Base-by-base conservation (phyloP, 1,139 yeast genomes). In the Scheffersomyces insectosa region DNA sequence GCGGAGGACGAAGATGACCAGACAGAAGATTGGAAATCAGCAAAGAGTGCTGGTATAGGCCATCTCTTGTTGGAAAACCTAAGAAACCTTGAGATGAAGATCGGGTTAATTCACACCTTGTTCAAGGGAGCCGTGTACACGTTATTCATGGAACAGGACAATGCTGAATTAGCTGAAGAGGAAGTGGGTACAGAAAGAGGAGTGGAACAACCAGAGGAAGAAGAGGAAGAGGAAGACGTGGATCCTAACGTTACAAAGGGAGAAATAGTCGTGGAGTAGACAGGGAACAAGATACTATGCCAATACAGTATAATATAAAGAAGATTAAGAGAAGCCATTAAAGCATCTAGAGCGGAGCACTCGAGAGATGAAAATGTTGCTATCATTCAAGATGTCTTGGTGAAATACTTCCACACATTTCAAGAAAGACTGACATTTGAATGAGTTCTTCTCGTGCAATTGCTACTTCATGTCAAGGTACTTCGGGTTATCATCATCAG, bases 71-170 rank as follows among this genome's bases (percentile, higher is more conserved):
- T 77, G 37, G 77, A 72, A 35, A 78, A 77, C 47, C 58, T 84
- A 52, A 65, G 88, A 35, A 77, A 72, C 36, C 66, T 85, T 41
- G 90, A 85, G 58, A 73, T 78, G 49, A 81, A 82, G 49, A 68
- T 84, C n/a, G 83, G 84, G 1, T 63, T 83, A 45, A 81, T 84
- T 3, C 81, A 85, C 42, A 84, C 88, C 0, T 62, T 82, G 36
- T 80, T 84, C 66, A 82, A 83, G 51, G 83, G 86, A 6, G 85
- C 89, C 12, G 88, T 84, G 2, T 84, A 83, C 57, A 78, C 83
- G 5, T 60, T 77, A 49, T 79, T 73, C 49, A 59, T 70, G 49
- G 81, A 74, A 51, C 72, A 71, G 46, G 75, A 63, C 30, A 36
- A 31, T 28, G 33, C 16, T 7, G 46, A 41, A n/a, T 31, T 25